A percentile compares a stretch with the other conserved stretches of the same genome.
These are phyloP conservation scores for Rossbeevera mucosa DNA, from an alignment of 768 basidiomycete species.

Conservation along the genomic window DNA sequence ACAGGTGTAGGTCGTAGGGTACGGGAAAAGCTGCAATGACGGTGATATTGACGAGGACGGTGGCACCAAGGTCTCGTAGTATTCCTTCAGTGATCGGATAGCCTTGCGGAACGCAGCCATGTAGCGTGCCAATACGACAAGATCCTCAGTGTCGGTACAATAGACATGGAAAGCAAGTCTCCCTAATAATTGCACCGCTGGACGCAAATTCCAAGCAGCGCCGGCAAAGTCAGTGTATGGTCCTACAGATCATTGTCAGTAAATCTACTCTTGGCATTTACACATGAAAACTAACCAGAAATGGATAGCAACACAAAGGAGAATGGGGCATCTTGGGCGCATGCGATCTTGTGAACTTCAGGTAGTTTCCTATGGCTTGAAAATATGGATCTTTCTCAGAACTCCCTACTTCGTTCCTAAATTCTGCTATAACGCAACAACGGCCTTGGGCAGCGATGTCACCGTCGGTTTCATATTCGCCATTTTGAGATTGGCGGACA, in stretches of 20 bases:
- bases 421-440: conserved; percentile 12
- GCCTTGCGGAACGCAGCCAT: conserved; percentile 28
- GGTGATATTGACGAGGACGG: neutral
- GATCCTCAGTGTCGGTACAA: conserved; percentile 11
- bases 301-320: conserved; percentile 19
- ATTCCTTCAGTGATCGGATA: conserved; percentile 13
- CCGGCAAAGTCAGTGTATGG: conserved; percentile 27
- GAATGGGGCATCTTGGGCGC: conserved; percentile 11
- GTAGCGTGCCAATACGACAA: conserved; percentile 8
- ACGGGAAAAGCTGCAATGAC: neutral
- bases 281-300: conserved; percentile 16
- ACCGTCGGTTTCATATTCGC: neutral
- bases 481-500: too few species aligned
- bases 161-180: conserved; percentile 19
- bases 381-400: conserved; percentile 22
- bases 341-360: conserved; percentile 12
- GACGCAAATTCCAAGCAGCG: conserved; percentile 22
- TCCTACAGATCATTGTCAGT: conserved; percentile 12
- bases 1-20: conserved; percentile 8
- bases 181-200: conserved; percentile 2
- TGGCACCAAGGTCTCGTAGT: conserved; percentile 18
- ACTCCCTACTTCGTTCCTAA: conserved; percentile 21
- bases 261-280: neutral
- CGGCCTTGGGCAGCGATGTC: neutral
- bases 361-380: conserved; percentile 20